Evolutionary conservation across 2,329 filamentous ascomycete species (phyloP).

Genomic region (Scleromitrula shiraiana): DNA sequence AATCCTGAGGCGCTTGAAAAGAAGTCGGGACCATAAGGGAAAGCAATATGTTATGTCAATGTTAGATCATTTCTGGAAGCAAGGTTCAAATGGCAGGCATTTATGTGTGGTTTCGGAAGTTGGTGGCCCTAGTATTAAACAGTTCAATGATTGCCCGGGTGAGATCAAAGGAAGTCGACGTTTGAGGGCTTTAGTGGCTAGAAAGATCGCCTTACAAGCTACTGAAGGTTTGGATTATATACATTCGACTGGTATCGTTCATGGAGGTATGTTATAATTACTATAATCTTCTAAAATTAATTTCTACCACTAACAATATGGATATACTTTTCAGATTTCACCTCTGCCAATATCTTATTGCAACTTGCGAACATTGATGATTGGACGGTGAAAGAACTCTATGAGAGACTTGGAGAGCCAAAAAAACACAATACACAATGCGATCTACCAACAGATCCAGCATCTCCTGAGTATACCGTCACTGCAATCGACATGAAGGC

Average conservation of each 20-base stretch:
- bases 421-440: constrained; percentile 10
- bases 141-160: constrained; percentile 19
- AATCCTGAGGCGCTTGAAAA: constrained; percentile 13
- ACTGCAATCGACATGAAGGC: constrained; percentile 13
- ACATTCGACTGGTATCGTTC: constrained; percentile 13
- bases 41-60: constrained; percentile 15
- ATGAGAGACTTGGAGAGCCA: constrained; percentile 14
- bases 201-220: constrained; percentile 14
- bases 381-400: constrained; percentile 12
- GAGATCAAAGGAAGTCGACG: constrained; percentile 14
- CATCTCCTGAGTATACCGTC: constrained; percentile 12
- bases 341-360: constrained; percentile 15
- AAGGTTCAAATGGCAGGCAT: constrained; percentile 38
- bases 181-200: constrained; percentile 14
- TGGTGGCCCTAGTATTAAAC: constrained; percentile 17
- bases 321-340: constrained; percentile 13
- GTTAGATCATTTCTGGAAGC: constrained; percentile 19
- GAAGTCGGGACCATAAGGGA: constrained; percentile 8
- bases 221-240: constrained; percentile 16
- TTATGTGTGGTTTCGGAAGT: constrained; percentile 33
- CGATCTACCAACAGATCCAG: not conserved
- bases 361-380: constrained; percentile 17
- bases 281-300: too few species aligned
- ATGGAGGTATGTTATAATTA: constrained; percentile 15
- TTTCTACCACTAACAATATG: too few species aligned